These are phyloP conservation scores for Termitomyces sp. DNA, from an alignment of 768 basidiomycete genomes.

Conservation along the genomic window DNA sequence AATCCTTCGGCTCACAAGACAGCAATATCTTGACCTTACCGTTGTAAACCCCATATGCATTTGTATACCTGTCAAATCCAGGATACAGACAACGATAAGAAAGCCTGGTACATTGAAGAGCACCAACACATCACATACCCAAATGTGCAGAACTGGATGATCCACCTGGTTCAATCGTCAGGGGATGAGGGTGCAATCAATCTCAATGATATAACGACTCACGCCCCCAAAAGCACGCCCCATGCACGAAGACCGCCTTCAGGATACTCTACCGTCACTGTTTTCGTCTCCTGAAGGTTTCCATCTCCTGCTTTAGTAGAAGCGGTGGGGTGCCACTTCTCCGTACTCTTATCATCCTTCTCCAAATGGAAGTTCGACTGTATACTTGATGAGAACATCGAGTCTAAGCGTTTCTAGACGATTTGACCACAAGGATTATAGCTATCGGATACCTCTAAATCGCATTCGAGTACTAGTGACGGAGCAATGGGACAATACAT, in stretches of 20 bases:
- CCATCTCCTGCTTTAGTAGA: not conserved
- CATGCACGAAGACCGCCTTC: slow-evolving; percentile 26
- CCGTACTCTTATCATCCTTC: not conserved
- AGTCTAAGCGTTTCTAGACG: not conserved
- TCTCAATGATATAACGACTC: slow-evolving; percentile 7
- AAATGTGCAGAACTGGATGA: slow-evolving; percentile 26
- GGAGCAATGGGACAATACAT: not conserved
- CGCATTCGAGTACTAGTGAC: not conserved
- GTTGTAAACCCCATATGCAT: slow-evolving; percentile 25
- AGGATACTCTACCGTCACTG: slow-evolving; percentile 13
- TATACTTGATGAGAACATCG: not conserved
- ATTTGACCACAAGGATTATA: not conserved
- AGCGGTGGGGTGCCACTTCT: not conserved
- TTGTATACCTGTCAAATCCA: slow-evolving; percentile 19
- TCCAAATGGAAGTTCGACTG: not conserved
- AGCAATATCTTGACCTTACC: slow-evolving; percentile 9
- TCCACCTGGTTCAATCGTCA: slow-evolving; percentile 13
- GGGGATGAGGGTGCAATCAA: not conserved
- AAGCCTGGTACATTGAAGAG: not conserved
- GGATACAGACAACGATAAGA: not conserved
- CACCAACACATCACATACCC: slow-evolving; percentile 14
- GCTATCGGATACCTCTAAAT: not conserved
- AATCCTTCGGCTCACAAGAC: not conserved
- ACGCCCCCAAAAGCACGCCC: slow-evolving; percentile 26
- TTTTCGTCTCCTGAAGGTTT: not conserved